A percentile compares a stretch with the other conserved stretches of the same genome.
phyloP scores from a whole-genome alignment of 2,329 filamentous ascomycete species.

The Exophiala alcalophila region DNA sequence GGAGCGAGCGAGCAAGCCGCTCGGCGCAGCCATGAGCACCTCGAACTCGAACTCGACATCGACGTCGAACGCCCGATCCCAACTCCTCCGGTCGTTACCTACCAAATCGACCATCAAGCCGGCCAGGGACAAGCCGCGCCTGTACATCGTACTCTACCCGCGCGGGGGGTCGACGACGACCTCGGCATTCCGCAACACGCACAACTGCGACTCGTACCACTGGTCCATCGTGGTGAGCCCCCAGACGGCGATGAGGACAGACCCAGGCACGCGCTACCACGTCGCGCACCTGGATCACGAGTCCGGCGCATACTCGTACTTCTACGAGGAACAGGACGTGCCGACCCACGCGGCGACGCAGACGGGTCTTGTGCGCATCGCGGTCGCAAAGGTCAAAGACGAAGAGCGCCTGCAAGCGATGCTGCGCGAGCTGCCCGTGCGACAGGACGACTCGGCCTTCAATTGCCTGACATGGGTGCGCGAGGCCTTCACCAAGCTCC shows the following conservation, averaged over 20 bases:
- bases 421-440: conserved; percentile 18
- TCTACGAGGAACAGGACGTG: conserved; percentile 30
- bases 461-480: conserved; percentile 29
- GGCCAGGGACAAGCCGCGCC: conserved; percentile 26
- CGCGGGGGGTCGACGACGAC: conserved; percentile 22
- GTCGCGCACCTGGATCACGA: conserved; percentile 22
- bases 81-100: conserved; percentile 25
- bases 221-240: conserved; percentile 27
- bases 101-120: conserved; percentile 17
- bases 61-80: no score
- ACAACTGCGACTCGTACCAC: conserved; percentile 30
- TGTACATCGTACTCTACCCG: conserved; percentile 29
- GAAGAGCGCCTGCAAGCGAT: conserved; percentile 22
- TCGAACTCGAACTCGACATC: no score
- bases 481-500: conserved; percentile 24
- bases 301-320: conserved; percentile 14
- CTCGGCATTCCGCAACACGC: conserved; percentile 23
- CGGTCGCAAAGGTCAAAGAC: conserved; percentile 29
- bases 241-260: conserved; percentile 18
- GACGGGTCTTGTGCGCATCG: conserved; percentile 21
- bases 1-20: no score
- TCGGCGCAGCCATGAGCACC: no score
- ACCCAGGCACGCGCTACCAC: conserved; percentile 27
- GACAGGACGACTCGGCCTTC: conserved; percentile 21
- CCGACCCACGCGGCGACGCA: conserved; percentile 19